phyloP scores from a whole-genome alignment of 352 stramenopile species.

The Phytophthora cajani region DNA sequence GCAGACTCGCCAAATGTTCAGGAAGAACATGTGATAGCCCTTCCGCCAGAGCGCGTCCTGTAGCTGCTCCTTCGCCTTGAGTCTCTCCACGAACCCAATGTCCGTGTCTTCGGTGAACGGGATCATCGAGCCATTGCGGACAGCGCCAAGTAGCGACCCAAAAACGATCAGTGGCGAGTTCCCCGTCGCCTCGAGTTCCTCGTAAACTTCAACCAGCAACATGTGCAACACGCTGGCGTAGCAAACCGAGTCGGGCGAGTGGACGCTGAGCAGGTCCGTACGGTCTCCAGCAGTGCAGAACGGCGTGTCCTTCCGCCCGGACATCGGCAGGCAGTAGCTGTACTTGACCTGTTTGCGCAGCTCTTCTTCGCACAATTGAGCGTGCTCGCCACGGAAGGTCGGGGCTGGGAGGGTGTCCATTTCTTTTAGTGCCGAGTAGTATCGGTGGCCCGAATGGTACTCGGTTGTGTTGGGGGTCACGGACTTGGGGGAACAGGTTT shows the following conservation, averaged over 20 bases:
- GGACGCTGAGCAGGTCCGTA: conserved; percentile 44
- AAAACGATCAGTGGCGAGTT: conserved; percentile 45
- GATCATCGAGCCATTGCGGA: conserved; percentile 57
- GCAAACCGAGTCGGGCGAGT: conserved; percentile 41
- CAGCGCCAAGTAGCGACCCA: conserved; percentile 55
- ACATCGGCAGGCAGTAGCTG: conserved; percentile 59
- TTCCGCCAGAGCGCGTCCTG: conserved; percentile 32
- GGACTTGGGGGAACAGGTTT: conserved; percentile 11
- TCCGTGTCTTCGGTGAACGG: conserved; percentile 65
- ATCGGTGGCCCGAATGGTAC: conserved; percentile 31
- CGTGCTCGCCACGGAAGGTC: conserved; percentile 29
- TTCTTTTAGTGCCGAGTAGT: conserved; percentile 24
- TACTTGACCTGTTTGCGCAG: background rate
- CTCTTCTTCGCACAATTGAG: conserved; percentile 25
- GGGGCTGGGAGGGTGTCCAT: conserved; percentile 13
- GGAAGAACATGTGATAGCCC: conserved; percentile 60
- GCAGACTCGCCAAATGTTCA: conserved; percentile 48
- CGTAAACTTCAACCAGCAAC: conserved; percentile 61
- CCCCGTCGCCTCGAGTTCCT: conserved; percentile 37
- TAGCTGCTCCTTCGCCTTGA: conserved; percentile 17
- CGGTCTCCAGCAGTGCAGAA: conserved; percentile 54
- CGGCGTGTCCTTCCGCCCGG: conserved; percentile 47
- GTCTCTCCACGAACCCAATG: conserved; percentile 40
- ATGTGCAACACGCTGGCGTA: conserved; percentile 61
- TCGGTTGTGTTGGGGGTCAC: conserved; percentile 8